Conservation (phyloP, 164 flowering plant genomes). For the Hamamelis virginiana region DNA sequence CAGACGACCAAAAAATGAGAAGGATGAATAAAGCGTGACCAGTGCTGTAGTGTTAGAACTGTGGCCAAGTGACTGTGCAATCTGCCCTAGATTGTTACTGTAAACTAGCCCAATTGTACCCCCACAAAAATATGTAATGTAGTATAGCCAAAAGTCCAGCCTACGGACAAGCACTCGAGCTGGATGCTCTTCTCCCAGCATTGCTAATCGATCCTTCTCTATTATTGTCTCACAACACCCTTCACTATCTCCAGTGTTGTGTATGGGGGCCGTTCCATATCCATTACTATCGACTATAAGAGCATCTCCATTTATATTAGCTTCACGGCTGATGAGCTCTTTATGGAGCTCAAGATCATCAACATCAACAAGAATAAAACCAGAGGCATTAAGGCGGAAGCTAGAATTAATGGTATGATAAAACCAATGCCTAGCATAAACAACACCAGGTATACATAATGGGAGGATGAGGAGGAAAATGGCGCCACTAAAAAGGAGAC, state of each 20-base stretch:
- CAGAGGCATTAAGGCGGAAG: conserved; percentile 48
- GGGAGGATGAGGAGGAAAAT: conserved; percentile 66
- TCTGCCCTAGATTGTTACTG: conserved; percentile 93
- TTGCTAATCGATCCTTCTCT: conserved; percentile 40
- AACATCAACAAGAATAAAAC: conserved; percentile 64
- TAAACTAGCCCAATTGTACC: conserved; percentile 95
- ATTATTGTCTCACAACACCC: conserved; percentile 41
- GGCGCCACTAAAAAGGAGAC: conserved; percentile 63
- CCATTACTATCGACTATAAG: conserved; percentile 17
- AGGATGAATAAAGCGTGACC: conserved; percentile 77
- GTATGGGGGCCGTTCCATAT: neutral
- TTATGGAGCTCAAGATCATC: conserved; percentile 79
- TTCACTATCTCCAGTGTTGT: conserved; percentile 6
- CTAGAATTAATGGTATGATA: conserved; percentile 45
- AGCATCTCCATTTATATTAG: conserved; percentile 9
- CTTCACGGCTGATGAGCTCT: conserved; percentile 45
- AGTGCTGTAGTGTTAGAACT: conserved; percentile 46
- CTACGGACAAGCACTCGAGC: conserved; percentile 48
- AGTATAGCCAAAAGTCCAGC: conserved; percentile 92
- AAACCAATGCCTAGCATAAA: conserved; percentile 64
- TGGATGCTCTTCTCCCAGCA: conserved; percentile 85
- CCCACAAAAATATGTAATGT: conserved; percentile 83
- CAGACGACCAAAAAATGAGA: conserved; percentile 96
- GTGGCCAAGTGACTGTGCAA: conserved; percentile 76
- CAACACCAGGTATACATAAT: conserved; percentile 63